Percentiles rank a stretch among this genome's conserved stretches.
These are phyloP conservation scores for Kernera saxatilis DNA, from an alignment of 345 rosid genomes.

Conservation along the genomic window DNA sequence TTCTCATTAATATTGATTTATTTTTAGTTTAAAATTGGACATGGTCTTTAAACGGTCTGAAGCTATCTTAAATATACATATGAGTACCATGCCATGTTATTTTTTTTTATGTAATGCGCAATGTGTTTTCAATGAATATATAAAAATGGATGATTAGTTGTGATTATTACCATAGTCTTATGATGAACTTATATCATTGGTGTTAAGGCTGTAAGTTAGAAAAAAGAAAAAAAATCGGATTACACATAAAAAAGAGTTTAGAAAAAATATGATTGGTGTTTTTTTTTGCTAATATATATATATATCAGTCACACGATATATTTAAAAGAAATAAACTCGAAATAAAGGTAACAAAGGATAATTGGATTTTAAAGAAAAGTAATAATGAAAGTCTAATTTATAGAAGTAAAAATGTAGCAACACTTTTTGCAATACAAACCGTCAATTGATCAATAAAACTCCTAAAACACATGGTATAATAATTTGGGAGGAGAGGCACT, in stretches of 20 bases:
- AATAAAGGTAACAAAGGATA: too few relatives aligned
- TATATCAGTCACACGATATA: too few relatives aligned
- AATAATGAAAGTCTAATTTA: neutral
- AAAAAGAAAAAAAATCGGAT: neutral
- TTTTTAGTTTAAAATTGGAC: neutral
- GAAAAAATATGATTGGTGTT: neutral
- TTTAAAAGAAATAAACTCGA: too few relatives aligned
- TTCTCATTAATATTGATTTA: neutral
- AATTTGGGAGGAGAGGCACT: neutral
- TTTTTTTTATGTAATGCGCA: too few relatives aligned
- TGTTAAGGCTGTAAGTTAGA: neutral
- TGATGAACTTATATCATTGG: neutral
- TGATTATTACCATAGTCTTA: neutral
- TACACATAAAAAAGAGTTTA: neutral
- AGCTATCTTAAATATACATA: too few relatives aligned
- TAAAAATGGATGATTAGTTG: neutral
- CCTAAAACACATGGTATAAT: neutral
- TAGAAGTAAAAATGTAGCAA: neutral
- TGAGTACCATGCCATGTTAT: too few relatives aligned
- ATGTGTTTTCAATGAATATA: too few relatives aligned
- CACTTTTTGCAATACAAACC: neutral
- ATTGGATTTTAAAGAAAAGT: too few relatives aligned
- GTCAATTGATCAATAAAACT: neutral
- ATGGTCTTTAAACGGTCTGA: neutral
- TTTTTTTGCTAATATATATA: too few relatives aligned